These are phyloP conservation scores for Alternaria angustiovoidea DNA, from an alignment of 2,329 filamentous ascomycete genomes.

Conservation along the genomic window DNA sequence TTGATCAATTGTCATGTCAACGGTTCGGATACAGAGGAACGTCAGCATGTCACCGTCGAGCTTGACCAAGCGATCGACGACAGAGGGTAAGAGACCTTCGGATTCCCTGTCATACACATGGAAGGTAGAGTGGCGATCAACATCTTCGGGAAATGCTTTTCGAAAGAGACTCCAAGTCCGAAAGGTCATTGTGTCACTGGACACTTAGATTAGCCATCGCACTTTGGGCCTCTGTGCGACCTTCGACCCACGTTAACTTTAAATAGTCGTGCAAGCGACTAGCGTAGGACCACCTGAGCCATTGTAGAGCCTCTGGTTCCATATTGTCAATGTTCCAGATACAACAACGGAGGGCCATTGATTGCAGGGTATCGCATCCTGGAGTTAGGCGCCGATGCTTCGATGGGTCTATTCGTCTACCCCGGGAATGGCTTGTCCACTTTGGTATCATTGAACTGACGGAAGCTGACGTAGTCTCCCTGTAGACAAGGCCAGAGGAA, in stretches of 20 bases:
- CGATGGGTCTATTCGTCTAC: conserved; percentile 21
- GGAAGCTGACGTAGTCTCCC: conserved; percentile 16
- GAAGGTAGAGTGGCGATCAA: conserved; percentile 23
- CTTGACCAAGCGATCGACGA: conserved; percentile 21
- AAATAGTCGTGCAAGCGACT: conserved; percentile 25
- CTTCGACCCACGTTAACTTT: conserved; percentile 20
- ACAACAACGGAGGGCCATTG: conserved; percentile 29
- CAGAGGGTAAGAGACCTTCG: conserved; percentile 17
- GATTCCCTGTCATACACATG: conserved; percentile 7
- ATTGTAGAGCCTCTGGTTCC: conserved; percentile 24
- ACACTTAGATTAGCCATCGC: background rate
- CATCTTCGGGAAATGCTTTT: conserved; percentile 27
- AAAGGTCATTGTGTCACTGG: conserved; percentile 26
- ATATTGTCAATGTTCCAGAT: conserved; percentile 27
- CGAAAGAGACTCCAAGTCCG: conserved; percentile 28
- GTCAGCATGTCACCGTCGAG: conserved; percentile 25
- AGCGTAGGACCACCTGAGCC: conserved; percentile 31
- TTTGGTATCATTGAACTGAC: conserved; percentile 29
- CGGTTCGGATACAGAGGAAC: conserved; percentile 27
- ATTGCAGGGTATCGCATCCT: conserved; percentile 25
- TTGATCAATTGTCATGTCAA: conserved; percentile 18
- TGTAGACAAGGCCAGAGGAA: conserved; percentile 29
- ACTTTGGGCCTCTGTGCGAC: background rate
- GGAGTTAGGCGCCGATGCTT: conserved; percentile 15
- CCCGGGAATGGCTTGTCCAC: conserved; percentile 26